Evolutionary conservation across 768 basidiomycete genomes (phyloP), one percentile per base, ranked within the genome.

Genomic region (Holtermanniella nyarrowii): DNA sequence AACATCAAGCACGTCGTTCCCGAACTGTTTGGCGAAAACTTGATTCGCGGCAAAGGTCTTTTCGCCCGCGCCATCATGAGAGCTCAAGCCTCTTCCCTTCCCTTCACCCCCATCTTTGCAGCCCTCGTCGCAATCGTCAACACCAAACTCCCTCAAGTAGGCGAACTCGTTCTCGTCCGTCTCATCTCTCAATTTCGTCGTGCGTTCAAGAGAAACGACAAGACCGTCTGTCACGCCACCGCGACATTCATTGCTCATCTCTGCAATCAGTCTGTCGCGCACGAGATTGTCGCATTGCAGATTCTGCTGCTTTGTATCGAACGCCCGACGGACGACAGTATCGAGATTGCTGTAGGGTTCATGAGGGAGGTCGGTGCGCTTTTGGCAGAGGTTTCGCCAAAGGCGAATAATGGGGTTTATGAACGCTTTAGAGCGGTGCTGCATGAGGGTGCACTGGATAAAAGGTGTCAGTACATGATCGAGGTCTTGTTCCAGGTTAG

Each of bases 401-500:
- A 91, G 69, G 90, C 88, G 57, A 95, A 88, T 63, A 85, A 87
- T n/a, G 83, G 82, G 31, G 84, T 95, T 27, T 97, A 83, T 68
- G 95, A 97, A 70, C 86, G 91, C 21, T 96, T 97, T 81, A 84
- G 95, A 43, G 88, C 88, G 0, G 89, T 96, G 7, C 76, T 99
- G 26, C 95, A 97, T 72, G 95, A 97, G 71, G 89, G 89, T 22
- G 76, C 79, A 42, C 93, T 99, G 71, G 90, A 87, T 64, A 90
- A 97, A 61, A 82, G 95, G 60, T 88, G 93, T 24, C 95, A 97
- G 68, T 99, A 96, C 74, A 96, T 96, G 95, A 88, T 99, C 60
- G 95, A 97, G 74, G 95, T 97, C 2, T 77, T 97, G 44, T 97
- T 99, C 88, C 95, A 97, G 73, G 88, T 95, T 5, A 79, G 95